A percentile compares a stretch with the other conserved stretches of the same genome.
Conservation (phyloP, 2,329 filamentous ascomycete genomes). For the Colletotrichum gigasporum region DNA sequence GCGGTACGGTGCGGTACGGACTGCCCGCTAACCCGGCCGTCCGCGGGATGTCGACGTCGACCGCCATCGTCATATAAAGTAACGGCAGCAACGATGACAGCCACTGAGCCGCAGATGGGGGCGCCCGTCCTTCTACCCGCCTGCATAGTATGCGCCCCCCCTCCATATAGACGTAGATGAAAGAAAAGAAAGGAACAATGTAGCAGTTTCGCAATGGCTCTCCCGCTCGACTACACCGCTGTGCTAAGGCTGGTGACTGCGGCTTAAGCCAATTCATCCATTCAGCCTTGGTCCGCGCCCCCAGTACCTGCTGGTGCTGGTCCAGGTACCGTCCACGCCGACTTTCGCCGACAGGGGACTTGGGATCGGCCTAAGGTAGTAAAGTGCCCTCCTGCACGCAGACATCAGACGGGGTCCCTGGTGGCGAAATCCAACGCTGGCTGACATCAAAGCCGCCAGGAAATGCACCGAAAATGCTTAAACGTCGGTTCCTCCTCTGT, state of each 20-base stretch:
- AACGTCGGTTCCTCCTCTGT: conserved; percentile 3
- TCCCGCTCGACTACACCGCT: neutral
- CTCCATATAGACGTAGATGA: neutral
- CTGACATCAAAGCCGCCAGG: conserved; percentile 12
- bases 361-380: neutral
- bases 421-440: conserved; percentile 18
- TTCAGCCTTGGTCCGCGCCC: conserved; percentile 3
- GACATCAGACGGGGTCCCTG: conserved; percentile 14
- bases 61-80: no score
- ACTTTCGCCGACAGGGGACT: neutral
- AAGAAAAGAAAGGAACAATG: neutral
- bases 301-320: neutral
- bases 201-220: neutral
- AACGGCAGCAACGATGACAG: conserved; percentile 13
- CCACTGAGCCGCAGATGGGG: conserved; percentile 6
- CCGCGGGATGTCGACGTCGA: neutral
- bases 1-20: no score
- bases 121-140: neutral
- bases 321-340: neutral
- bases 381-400: conserved; percentile 2
- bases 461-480: conserved; percentile 15
- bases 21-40: neutral
- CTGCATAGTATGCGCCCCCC: neutral
- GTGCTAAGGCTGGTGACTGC: neutral
- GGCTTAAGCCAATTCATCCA: neutral